Base-by-base conservation (phyloP, 2,329 filamentous ascomycete species). In the Raffaelea ambrosiae region DNA sequence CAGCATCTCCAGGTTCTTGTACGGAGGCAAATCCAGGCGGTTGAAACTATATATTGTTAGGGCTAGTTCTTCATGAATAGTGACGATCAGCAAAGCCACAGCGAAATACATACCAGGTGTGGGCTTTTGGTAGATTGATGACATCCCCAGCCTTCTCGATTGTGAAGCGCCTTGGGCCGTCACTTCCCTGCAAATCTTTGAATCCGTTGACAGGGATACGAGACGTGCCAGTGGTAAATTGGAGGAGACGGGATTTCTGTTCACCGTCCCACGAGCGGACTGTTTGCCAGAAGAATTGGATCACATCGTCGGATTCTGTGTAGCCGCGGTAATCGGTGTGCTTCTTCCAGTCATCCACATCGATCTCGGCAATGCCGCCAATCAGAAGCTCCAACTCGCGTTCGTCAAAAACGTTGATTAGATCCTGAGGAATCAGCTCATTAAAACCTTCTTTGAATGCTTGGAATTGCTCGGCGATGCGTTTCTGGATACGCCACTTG, bases 271-370 rank as follows among this genome's bases (percentile, higher is more conserved):
- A 98, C 52, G 81, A 88, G 56, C 91, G 84, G 55, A 98, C 93
- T 52, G 86, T 91, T 74, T 95, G 90, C 93, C 93, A 98, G 78
- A 98, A 98, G 73, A 94, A 90, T 66, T 94, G 87, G 56, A 98
- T 93, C 22, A 98, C 93, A 62, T 96, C 88, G 59, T 98, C 93
- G 49, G 84, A 89, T 69, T 98, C 93, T 10, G 94, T 96, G 76
- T 98, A 98, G 47, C 93, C 93, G 58, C 93, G 86, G 68, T 98
- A 98, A 63, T 98, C 93, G 42, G 93, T 98, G 70, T 98, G 93
- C 75, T 98, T 98, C 84, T 98, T 97, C 93, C 93, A 98, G 68
- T 98, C 93, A 51, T 98, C 93, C 16, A 98, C 91, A 61, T 98
- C 93, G 57, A 98, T 98, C 68, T 98, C 93, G n/a, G 93, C 93